Base-by-base conservation (phyloP, 2,329 filamentous ascomycete genomes). In the Ophiostoma piceae region DNA sequence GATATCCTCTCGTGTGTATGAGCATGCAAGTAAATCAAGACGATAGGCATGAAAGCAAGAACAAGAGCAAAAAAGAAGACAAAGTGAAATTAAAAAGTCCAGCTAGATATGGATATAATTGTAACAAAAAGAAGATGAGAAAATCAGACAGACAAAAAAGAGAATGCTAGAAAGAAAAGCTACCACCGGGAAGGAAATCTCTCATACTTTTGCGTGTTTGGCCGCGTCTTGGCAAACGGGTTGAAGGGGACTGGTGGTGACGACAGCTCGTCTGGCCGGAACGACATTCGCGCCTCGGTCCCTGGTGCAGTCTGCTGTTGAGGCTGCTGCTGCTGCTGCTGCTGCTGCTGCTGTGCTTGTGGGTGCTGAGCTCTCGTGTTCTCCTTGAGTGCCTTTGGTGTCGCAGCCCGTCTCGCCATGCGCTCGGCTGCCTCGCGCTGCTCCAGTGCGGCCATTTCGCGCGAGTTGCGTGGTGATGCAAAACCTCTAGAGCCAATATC, bases 371-470 rank as follows among this genome's bases (percentile, higher is more conserved):
- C 6, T 66, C 77, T 77, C 26, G 74, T 73, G 35, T 80, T 79
- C 74, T 82, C 69, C 9, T 67, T 67, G 39, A 57, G 11, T 41
- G 39, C 39, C 39, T 41, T 41, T 12, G 69, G 69, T 11, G 66
- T 83, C 35, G 79, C 75, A 0, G 82, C 82, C 78, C 68, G 79
- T 75, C 72, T 77, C 37, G 77, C 70, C 74, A 78, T 75, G 32
- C 76, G 74, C 71, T 78, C 77, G 11, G 73, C 74, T 71, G 78
- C 70, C 73, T 79, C 73, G 22, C 79, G 76, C 77, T 87, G 85
- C 76, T 88, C 86, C 22, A 83, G 77, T 4, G 83, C 84, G 1
- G 87, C 87, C 84, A 88, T 86, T 75, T 89, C 86, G 57, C 84
- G 82, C 3, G 85, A 87, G 74, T 88, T 89, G 62, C 84, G 81